phyloP scores from a whole-genome alignment of 306 rosid genomes.

The Delonix regia region DNA sequence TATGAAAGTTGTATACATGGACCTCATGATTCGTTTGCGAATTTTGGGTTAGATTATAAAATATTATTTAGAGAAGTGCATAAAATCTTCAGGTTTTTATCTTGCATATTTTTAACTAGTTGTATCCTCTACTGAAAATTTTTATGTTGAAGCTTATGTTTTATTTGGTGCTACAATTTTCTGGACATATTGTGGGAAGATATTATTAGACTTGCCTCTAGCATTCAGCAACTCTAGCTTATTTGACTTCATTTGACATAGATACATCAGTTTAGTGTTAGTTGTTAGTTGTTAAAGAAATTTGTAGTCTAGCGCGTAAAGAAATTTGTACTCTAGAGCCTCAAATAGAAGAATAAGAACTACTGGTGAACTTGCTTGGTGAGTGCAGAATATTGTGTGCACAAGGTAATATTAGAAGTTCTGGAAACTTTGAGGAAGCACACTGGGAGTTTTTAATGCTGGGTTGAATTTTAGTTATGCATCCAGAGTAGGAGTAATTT shows the following conservation, averaged over 20 bases:
- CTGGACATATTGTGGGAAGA: neutral
- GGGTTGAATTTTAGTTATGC: no score
- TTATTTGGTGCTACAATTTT: neutral
- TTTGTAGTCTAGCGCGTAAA: neutral
- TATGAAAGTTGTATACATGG: neutral
- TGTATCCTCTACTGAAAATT: neutral
- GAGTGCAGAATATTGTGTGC: neutral
- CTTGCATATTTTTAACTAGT: constrained; percentile 7
- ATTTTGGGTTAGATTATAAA: neutral
- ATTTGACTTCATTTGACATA: neutral
- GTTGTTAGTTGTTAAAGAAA: neutral
- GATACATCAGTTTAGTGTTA: neutral
- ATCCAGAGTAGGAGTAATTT: neutral
- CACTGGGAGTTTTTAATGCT: no score
- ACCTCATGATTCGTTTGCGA: neutral
- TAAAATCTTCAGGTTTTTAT: neutral
- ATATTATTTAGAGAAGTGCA: neutral
- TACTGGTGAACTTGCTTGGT: constrained; percentile 9
- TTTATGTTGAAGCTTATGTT: neutral
- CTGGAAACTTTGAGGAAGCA: neutral
- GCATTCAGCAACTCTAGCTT: neutral
- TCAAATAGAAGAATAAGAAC: neutral
- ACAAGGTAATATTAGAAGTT: neutral
- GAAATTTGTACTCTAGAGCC: neutral
- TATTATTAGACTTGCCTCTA: neutral